Evolutionary conservation across 805 yeast genomes (phyloP).

Genomic region (Candida parachauliodes): DNA sequence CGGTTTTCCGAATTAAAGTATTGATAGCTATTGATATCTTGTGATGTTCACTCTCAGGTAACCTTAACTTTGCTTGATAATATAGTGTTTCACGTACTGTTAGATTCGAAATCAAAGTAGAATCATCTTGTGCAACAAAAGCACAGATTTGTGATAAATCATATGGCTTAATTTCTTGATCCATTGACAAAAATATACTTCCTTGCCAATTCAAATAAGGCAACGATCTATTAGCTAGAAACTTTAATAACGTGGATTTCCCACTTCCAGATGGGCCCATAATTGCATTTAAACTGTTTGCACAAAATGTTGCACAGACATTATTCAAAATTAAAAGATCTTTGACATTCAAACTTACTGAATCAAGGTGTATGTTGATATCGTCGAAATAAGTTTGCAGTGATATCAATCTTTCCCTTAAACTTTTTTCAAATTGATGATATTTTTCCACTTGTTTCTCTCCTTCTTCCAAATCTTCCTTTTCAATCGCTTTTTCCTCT

Average conservation of each 20-base stretch:
- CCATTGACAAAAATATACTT: constrained; percentile 4
- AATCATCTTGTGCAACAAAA: constrained; percentile 21
- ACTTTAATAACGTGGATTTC: constrained; percentile 35
- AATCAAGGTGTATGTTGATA: constrained; percentile 4
- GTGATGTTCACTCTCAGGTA: constrained; percentile 1
- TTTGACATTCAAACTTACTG: constrained; percentile 4
- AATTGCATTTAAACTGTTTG: constrained; percentile 18
- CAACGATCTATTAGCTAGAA: constrained; percentile 49
- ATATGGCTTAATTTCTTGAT: constrained; percentile 2
- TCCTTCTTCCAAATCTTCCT: background rate
- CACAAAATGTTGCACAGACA: constrained; percentile 24
- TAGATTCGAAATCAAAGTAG: constrained; percentile 16
- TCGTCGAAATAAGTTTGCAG: too few species aligned
- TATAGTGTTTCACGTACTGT: constrained; percentile 19
- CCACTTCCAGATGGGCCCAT: constrained; percentile 45
- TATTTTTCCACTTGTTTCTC: background rate
- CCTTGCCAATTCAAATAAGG: constrained; percentile 18
- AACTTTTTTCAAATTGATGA: background rate
- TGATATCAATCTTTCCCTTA: background rate
- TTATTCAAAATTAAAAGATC: constrained; percentile 15
- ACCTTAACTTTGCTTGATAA: constrained; percentile 10
- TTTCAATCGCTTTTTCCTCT: constrained; percentile 1
- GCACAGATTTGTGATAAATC: constrained; percentile 10
- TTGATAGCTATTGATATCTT: constrained; percentile 3
- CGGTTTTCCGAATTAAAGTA: constrained; percentile 13